phyloP scores from a whole-genome alignment of 2,329 filamentous ascomycete genomes.

The Alternaria longipes region DNA sequence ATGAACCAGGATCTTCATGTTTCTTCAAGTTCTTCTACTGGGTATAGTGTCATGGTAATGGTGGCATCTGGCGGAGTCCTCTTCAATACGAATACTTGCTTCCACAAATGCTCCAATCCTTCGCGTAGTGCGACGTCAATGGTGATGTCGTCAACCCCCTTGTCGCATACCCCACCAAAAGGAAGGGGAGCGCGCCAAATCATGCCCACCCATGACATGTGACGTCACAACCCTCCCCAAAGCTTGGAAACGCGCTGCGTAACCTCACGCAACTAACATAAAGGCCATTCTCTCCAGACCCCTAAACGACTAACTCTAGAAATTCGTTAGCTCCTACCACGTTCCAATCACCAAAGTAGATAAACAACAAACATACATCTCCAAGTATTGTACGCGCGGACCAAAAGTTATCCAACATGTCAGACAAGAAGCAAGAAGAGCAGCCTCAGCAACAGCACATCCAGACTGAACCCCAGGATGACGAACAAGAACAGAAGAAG shows the following conservation, averaged over 20 bases:
- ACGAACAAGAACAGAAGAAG: conserved; percentile 31
- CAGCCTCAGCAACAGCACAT: conserved; percentile 40
- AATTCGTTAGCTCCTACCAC: background rate
- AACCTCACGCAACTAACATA: conserved; percentile 10
- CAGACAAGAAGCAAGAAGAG: conserved; percentile 22
- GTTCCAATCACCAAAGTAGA: background rate
- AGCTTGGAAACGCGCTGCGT: conserved; percentile 14
- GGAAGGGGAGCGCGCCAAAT: conserved; percentile 9
- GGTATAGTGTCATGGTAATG: background rate
- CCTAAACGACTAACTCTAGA: background rate
- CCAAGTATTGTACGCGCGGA: background rate
- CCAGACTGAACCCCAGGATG: conserved; percentile 27
- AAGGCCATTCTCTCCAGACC: background rate
- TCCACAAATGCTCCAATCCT: background rate
- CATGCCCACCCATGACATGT: conserved; percentile 4
- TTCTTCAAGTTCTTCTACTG: background rate
- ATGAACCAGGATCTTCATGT: background rate
- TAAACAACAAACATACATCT: background rate
- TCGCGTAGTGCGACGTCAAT: background rate
- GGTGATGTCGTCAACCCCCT: conserved; percentile 6
- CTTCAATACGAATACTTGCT: background rate
- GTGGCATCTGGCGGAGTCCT: background rate
- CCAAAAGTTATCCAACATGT: conserved; percentile 12
- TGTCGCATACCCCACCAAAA: conserved; percentile 14
- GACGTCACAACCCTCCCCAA: conserved; percentile 15